Percentiles rank a stretch among this genome's conserved stretches.
Evolutionary conservation across 2,329 filamentous ascomycete genomes (phyloP).

Genomic region (Catunica adiposa): DNA sequence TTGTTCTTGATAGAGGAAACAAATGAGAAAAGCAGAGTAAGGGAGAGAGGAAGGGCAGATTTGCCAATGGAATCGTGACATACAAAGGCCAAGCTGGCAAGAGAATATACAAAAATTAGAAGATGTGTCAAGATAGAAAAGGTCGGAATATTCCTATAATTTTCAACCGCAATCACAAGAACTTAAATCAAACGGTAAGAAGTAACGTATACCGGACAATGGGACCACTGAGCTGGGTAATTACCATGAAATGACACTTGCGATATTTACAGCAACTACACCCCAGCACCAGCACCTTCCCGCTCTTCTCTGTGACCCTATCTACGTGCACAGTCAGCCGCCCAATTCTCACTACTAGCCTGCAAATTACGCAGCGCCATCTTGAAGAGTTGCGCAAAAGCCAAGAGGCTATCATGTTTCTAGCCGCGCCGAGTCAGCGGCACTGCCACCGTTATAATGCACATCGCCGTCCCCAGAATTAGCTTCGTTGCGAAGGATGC

Average conservation of each 20-base stretch:
- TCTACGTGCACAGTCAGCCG: too few species aligned
- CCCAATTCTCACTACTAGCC: too few species aligned
- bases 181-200: too few species aligned
- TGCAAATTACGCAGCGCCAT: neutral
- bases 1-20: conserved; percentile 1
- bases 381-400: neutral
- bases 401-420: neutral
- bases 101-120: neutral
- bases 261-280: neutral
- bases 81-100: neutral
- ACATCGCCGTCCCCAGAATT: neutral
- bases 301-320: too few species aligned
- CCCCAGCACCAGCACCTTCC: too few species aligned
- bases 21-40: neutral
- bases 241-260: neutral
- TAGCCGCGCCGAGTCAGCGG: neutral
- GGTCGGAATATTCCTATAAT: too few species aligned
- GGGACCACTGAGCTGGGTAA: neutral
- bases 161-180: too few species aligned
- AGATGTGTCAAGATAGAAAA: too few species aligned
- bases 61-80: neutral
- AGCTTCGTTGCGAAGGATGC: neutral
- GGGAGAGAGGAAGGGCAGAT: neutral
- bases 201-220: too few species aligned
- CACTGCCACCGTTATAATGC: neutral